A percentile compares a stretch with the other conserved stretches of the same genome.
Evolutionary conservation across 805 yeast genomes (phyloP).

Genomic region (Saturnispora galanensis): DNA sequence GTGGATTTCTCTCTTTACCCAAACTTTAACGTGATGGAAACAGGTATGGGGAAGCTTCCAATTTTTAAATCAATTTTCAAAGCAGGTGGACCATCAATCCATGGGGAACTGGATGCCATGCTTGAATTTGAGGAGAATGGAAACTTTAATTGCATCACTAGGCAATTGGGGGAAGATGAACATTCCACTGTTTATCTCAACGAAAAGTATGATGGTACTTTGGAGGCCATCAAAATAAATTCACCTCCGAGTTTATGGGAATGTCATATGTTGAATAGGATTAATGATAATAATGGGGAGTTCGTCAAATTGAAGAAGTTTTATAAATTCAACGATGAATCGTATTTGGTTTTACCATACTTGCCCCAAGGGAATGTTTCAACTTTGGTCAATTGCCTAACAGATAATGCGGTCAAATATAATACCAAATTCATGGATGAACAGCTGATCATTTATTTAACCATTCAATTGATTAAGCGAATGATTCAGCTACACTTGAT

Average conservation of each 20-base stretch:
- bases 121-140: conserved; percentile 30
- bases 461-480: conserved; percentile 53
- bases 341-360: conserved; percentile 57
- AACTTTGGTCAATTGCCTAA: conserved; percentile 49
- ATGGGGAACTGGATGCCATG: conserved; percentile 31
- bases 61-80: conserved; percentile 16
- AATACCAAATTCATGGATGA: conserved; percentile 42
- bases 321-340: conserved; percentile 54
- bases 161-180: conserved; percentile 71
- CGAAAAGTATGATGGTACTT: conserved; percentile 45
- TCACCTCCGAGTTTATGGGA: conserved; percentile 72
- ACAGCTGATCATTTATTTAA: conserved; percentile 46
- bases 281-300: conserved; percentile 31
- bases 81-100: conserved; percentile 16
- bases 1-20: conserved; percentile 22
- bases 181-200: conserved; percentile 68
- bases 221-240: conserved; percentile 65
- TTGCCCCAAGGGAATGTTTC: conserved; percentile 62
- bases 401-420: conserved; percentile 11
- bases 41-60: conserved; percentile 11
- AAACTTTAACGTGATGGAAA: conserved; percentile 12
- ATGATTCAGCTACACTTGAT: conserved; percentile 52
- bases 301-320: conserved; percentile 40
- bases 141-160: conserved; percentile 38
- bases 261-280: conserved; percentile 55